Evolutionary conservation across 2,329 filamentous ascomycete species (phyloP).

Genomic region (Fusarium caatingaense): DNA sequence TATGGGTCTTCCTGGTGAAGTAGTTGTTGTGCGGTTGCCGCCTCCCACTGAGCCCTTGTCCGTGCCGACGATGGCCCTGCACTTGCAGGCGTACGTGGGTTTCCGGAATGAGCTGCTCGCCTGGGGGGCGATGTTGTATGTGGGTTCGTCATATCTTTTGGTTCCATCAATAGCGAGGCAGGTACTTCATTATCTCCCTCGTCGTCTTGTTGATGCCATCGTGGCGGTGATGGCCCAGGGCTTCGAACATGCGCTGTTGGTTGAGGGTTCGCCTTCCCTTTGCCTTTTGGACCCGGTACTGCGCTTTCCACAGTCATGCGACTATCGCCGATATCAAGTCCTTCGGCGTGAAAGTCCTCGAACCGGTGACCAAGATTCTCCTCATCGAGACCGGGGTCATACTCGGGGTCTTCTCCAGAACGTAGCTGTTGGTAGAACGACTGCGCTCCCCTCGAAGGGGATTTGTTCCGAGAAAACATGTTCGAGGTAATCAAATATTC

Average conservation of each 20-base stretch:
- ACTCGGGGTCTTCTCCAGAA: slow-evolving; percentile 54
- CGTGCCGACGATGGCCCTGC: slow-evolving; percentile 58
- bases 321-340: slow-evolving; percentile 59
- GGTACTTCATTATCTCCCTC: slow-evolving; percentile 71
- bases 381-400: slow-evolving; percentile 61
- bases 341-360: slow-evolving; percentile 61
- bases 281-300: slow-evolving; percentile 38
- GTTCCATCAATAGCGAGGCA: slow-evolving; percentile 71
- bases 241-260: slow-evolving; percentile 26
- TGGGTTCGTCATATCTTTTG: slow-evolving; percentile 49
- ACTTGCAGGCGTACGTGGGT: slow-evolving; percentile 26
- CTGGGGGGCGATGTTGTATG: slow-evolving; percentile 28
- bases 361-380: slow-evolving; percentile 65
- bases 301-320: slow-evolving; percentile 57
- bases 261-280: slow-evolving; percentile 21
- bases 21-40: slow-evolving; percentile 63
- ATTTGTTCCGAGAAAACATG: slow-evolving; percentile 58
- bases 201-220: slow-evolving; percentile 57
- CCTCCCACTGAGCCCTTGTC: slow-evolving; percentile 65
- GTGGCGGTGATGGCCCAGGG: slow-evolving; percentile 25
- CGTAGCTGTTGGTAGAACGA: slow-evolving; percentile 65
- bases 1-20: slow-evolving; percentile 57
- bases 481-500: slow-evolving; percentile 58
- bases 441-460: slow-evolving; percentile 44
- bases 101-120: slow-evolving; percentile 26